Evolutionary conservation across 495 filamentous ascomycete genomes (phyloP).

Genomic region (Symbiotaphrina buchneri): DNA sequence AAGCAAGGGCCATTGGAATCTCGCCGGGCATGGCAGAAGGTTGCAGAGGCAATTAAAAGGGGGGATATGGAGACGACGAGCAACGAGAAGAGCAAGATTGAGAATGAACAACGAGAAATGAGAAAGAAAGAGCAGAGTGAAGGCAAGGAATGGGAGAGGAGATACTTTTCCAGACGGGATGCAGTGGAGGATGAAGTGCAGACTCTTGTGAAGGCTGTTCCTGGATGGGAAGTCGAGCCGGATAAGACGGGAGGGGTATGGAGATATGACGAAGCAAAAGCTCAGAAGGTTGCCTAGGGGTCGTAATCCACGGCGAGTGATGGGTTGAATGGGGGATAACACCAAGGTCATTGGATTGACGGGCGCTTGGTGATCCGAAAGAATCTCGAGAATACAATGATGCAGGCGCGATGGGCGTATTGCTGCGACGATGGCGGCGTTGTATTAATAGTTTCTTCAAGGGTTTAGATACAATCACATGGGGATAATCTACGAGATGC

Average conservation of each 20-base stretch:
- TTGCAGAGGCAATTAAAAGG: slow-evolving; percentile 52
- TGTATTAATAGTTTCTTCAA: no score
- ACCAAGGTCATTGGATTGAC: no score
- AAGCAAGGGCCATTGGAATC: slow-evolving; percentile 75
- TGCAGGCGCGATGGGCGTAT: no score
- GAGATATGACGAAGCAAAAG: slow-evolving; percentile 59
- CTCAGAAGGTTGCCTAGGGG: no score
- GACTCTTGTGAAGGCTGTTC: slow-evolving; percentile 27
- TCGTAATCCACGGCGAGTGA: no score
- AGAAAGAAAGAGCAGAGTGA: slow-evolving; percentile 61
- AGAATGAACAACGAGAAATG: slow-evolving; percentile 71
- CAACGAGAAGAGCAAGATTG: slow-evolving; percentile 67
- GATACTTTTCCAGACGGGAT: slow-evolving; percentile 54
- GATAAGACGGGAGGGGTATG: slow-evolving; percentile 80
- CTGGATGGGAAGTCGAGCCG: slow-evolving; percentile 40
- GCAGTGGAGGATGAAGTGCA: slow-evolving; percentile 30
- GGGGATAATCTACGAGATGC: no score
- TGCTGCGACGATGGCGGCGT: no score
- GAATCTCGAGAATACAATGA: no score
- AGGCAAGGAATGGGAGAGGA: slow-evolving; percentile 57
- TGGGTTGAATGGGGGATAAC: no score
- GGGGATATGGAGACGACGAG: slow-evolving; percentile 70
- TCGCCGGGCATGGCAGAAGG: slow-evolving; percentile 69
- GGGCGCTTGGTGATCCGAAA: no score
- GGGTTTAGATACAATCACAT: no score